Evolutionary conservation across 164 flowering plant genomes (phyloP).

Genomic region (Sedum album): DNA sequence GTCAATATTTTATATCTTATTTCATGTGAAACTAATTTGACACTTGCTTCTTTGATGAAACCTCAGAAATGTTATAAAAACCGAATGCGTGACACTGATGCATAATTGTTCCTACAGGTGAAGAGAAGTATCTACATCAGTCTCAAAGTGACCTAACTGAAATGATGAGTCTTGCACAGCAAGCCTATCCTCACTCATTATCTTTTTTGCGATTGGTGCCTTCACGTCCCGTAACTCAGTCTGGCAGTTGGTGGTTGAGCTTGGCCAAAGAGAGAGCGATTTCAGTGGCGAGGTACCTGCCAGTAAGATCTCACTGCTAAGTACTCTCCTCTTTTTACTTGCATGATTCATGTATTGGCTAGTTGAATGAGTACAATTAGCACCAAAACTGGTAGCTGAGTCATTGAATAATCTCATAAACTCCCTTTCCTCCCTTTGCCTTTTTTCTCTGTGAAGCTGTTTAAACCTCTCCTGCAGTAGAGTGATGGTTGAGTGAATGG

Average conservation of each 20-base stretch:
- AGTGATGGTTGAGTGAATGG: slow-evolving; percentile 28
- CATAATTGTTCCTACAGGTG: slow-evolving; percentile 23
- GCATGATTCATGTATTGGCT: not conserved
- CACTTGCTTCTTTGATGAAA: not conserved
- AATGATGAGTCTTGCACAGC: not conserved
- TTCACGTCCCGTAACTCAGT: not conserved
- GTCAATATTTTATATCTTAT: no score
- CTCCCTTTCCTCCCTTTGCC: slow-evolving; percentile 31
- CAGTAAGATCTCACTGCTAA: slow-evolving; percentile 12
- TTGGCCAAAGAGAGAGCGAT: slow-evolving; percentile 24
- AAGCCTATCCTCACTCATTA: not conserved
- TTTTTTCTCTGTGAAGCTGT: slow-evolving; percentile 27
- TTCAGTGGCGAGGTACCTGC: slow-evolving; percentile 6
- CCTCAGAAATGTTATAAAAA: not conserved
- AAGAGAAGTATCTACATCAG: slow-evolving; percentile 44
- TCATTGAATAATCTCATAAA: slow-evolving; percentile 12
- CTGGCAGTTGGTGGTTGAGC: slow-evolving; percentile 11
- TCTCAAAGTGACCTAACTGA: slow-evolving; percentile 3
- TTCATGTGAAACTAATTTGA: not conserved
- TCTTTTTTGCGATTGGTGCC: not conserved
- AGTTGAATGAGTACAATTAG: not conserved
- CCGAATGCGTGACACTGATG: not conserved
- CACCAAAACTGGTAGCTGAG: not conserved
- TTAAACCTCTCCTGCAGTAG: slow-evolving; percentile 43
- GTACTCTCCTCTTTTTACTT: slow-evolving; percentile 8